Evolutionary conservation across 2,329 filamentous ascomycete species (phyloP), one percentile per base, ranked within the genome.

Genomic region (Exserohilum turcica): DNA sequence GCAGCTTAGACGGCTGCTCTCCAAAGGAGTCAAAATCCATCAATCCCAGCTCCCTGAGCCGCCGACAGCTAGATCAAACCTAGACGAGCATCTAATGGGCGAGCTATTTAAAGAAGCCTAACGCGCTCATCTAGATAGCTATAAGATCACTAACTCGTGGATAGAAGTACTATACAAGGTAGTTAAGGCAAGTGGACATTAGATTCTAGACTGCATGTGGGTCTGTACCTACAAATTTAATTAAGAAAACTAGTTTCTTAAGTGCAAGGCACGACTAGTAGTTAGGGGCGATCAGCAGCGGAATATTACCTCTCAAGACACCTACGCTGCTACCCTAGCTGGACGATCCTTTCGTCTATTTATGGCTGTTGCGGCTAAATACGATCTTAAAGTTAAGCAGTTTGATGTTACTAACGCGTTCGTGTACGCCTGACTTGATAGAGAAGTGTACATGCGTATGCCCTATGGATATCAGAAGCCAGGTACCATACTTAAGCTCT

Each of bases 351-450:
- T 67, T 32, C n/a, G 53, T n/a, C 33, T 49, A 6, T 31, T 67
- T 10, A 65, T 61, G 13, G 60, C 58, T 13, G 57, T 67, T 35
- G 38, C 51, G 6, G 52, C 59, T 16, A 43, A 46, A 12, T 61
- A 51, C 28, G 43, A 64, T 38, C 48, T 67, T 8, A 50, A 65
- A 28, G 48, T 61, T n/a, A 44, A 33, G 19, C 51, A 67, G 44
- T 60, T 49, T 31, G 48, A 68, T 42, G 48, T 54, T 9, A 43
- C 57, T 4, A 68, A 62, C 24, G 61, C 64, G 8, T 68, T 68
- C 33, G 15, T 61, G 5, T 54, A 66, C 32, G 57, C 43, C 13
- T 7, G 9, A 6, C 45, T 63, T 7, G 46, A 67, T 32, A 15
- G 19, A 45, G 18, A 36, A 18, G 32, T 45, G 13, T 45, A 45